A percentile compares a stretch with the other conserved stretches of the same genome.
Conservation (phyloP, 2,329 filamentous ascomycete species). For the Diaporthe sp. region DNA sequence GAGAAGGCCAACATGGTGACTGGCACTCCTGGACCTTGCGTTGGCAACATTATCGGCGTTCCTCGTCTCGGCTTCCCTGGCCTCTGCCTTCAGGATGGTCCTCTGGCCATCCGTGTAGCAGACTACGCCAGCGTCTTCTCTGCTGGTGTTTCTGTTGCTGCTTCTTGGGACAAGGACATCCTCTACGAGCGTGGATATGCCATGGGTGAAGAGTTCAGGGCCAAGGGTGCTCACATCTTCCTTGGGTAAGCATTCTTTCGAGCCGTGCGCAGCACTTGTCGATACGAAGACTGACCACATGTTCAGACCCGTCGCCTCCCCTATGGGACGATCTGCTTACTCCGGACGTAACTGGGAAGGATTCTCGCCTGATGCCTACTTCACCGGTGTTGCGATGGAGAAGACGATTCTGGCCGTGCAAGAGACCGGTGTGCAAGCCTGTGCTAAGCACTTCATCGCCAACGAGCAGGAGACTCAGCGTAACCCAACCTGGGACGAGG, state of each 20-base stretch:
- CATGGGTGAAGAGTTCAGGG: slow-evolving; percentile 73
- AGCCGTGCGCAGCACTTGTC: not conserved
- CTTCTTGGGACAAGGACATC: slow-evolving; percentile 77
- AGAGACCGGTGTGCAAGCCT: slow-evolving; percentile 81
- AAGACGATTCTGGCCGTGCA: slow-evolving; percentile 83
- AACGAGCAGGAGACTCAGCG: slow-evolving; percentile 75
- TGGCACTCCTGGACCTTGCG: slow-evolving; percentile 40
- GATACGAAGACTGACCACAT: not conserved
- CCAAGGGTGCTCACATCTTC: slow-evolving; percentile 82
- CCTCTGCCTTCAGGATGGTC: slow-evolving; percentile 78
- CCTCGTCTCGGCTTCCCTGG: slow-evolving; percentile 67
- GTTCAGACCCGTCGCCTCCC: slow-evolving; percentile 26
- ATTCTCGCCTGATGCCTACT: slow-evolving; percentile 78
- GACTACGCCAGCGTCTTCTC: slow-evolving; percentile 79
- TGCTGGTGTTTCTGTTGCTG: slow-evolving; percentile 76
- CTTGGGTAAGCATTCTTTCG: slow-evolving; percentile 62
- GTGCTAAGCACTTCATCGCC: slow-evolving; percentile 79
- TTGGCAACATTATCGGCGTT: slow-evolving; percentile 58
- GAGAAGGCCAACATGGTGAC: slow-evolving; percentile 63
- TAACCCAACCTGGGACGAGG: slow-evolving; percentile 39
- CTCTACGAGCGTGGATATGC: slow-evolving; percentile 63
- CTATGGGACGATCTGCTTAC: slow-evolving; percentile 54
- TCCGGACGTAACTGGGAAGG: slow-evolving; percentile 70
- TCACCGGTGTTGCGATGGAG: slow-evolving; percentile 78
- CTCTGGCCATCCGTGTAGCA: slow-evolving; percentile 73